Percentiles rank a stretch among this genome's conserved stretches.
Evolutionary conservation across 805 yeast genomes (phyloP).

Genomic region (Blastobotrys chiropterorum): DNA sequence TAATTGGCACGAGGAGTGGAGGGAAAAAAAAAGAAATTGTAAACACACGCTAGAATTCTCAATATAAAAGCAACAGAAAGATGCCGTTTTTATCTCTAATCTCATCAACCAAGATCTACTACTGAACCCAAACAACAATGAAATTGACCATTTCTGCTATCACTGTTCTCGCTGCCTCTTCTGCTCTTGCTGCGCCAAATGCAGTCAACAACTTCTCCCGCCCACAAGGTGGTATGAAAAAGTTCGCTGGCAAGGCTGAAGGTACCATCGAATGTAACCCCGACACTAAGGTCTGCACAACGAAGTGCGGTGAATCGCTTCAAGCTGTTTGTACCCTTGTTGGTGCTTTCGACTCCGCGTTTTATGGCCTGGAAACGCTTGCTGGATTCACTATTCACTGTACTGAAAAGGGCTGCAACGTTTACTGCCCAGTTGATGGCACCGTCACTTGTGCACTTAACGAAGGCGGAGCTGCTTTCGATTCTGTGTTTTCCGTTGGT

Average conservation of each 20-base stretch:
- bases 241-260: not conserved
- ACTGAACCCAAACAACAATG: too few relatives aligned
- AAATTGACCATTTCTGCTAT: not conserved
- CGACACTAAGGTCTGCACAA: not conserved
- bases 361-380: not conserved
- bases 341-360: not conserved
- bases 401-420: not conserved
- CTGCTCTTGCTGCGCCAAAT: slow-evolving; percentile 6
- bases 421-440: slow-evolving; percentile 1
- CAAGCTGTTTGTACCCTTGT: not conserved
- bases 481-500: slow-evolving; percentile 10
- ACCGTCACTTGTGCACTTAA: slow-evolving; percentile 1
- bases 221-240: not conserved
- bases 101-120: too few relatives aligned
- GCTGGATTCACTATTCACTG: not conserved
- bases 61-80: too few relatives aligned
- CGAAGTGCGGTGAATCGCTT: not conserved
- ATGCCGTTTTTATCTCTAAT: too few relatives aligned
- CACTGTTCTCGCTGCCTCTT: slow-evolving; percentile 11
- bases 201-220: slow-evolving; percentile 3
- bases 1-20: too few relatives aligned
- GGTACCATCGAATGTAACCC: not conserved
- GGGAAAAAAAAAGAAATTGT: too few relatives aligned
- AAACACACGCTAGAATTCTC: too few relatives aligned
- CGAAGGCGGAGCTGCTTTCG: slow-evolving; percentile 7